Evolutionary conservation across 2,329 filamentous ascomycete species (phyloP).

Genomic region (Fusarium anthophilum): DNA sequence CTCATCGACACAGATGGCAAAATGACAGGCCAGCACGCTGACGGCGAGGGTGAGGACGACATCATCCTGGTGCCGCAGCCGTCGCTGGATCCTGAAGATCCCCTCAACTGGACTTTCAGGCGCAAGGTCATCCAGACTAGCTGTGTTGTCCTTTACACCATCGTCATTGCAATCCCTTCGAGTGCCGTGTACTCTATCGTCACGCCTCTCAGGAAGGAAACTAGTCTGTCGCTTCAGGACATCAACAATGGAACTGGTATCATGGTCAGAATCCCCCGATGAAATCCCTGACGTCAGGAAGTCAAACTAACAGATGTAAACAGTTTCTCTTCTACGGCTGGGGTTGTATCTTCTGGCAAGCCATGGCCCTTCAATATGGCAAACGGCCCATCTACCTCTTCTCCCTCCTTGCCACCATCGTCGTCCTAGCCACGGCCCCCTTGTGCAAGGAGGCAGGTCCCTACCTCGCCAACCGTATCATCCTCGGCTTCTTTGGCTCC

Average conservation of each 20-base stretch:
- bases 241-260: background rate
- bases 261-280: background rate
- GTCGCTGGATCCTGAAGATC: background rate
- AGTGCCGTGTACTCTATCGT: background rate
- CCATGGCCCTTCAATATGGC: background rate
- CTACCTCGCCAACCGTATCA: background rate
- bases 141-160: background rate
- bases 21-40: background rate
- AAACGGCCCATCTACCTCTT: background rate
- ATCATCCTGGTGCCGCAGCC: background rate
- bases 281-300: background rate
- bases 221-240: background rate
- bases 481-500: background rate
- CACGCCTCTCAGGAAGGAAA: background rate
- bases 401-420: background rate
- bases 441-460: background rate
- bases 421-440: background rate
- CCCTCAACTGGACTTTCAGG: background rate
- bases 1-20: background rate
- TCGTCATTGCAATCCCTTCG: background rate
- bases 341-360: background rate
- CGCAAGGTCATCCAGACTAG: background rate
- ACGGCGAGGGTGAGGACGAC: background rate
- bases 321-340: background rate
- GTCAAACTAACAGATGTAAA: background rate